These are phyloP conservation scores for Hanseniaspora lindneri DNA, from an alignment of 805 yeast genomes.

Conservation along the genomic window DNA sequence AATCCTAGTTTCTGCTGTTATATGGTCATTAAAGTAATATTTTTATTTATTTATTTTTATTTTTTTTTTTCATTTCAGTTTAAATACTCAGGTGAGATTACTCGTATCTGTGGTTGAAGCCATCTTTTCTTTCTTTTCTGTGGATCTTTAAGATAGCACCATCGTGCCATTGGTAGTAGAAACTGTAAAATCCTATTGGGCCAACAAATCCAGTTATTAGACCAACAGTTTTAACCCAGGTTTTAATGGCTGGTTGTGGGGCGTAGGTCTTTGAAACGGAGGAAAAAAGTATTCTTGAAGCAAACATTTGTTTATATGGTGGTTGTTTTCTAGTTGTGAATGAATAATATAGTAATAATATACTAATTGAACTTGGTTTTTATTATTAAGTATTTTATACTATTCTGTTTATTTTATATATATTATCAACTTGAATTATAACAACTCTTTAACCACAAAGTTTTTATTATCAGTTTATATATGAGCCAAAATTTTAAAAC, in stretches of 20 bases:
- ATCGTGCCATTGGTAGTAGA: slow-evolving; percentile 12
- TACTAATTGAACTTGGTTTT: too few relatives aligned
- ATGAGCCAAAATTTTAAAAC: too few relatives aligned
- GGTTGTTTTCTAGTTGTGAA: too few relatives aligned
- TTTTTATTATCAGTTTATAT: too few relatives aligned
- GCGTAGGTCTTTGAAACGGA: slow-evolving; percentile 6
- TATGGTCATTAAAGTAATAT: too few relatives aligned
- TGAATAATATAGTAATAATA: too few relatives aligned
- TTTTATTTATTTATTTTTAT: too few relatives aligned
- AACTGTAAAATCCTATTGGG: slow-evolving; percentile 10
- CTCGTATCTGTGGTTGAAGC: slow-evolving; percentile 12
- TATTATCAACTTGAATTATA: background rate
- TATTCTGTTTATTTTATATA: too few relatives aligned
- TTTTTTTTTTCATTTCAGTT: too few relatives aligned
- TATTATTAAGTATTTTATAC: background rate
- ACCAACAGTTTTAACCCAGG: slow-evolving; percentile 9
- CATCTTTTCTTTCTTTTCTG: slow-evolving; percentile 14
- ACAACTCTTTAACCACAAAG: background rate
- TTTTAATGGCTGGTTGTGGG: background rate
- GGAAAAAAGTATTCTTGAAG: slow-evolving; percentile 4
- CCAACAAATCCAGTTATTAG: slow-evolving; percentile 8
- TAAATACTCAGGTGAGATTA: too few relatives aligned
- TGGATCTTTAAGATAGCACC: slow-evolving; percentile 10
- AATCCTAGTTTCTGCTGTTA: background rate
- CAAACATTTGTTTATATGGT: background rate